Evolutionary conservation across 345 rosid species (phyloP), one percentile per base, ranked within the genome.

Genomic region (Gossypium ekmanianum): DNA sequence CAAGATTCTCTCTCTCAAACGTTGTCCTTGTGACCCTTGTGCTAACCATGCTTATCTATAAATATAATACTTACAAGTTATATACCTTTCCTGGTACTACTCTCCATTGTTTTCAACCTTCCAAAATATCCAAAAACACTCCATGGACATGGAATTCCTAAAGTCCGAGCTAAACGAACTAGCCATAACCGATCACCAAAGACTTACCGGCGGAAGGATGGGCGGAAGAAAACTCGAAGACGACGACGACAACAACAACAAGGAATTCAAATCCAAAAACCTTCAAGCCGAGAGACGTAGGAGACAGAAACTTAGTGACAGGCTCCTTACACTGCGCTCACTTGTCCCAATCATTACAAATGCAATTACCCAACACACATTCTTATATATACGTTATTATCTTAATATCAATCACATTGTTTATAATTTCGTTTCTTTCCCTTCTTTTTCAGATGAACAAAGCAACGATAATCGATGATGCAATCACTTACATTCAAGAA

Each of bases 291-390:
- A 95, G 87, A 85, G 99, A 76, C 83, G 82, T 52, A 82, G 99
- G 80, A 83, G 98, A 79, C 75, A 87, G 84, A 95, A 90, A 81
- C 92, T 95, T 71, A 89, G 87, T 56, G 85, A 77, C 48, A 84
- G 94, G 52, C 94, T 95, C 59, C 84, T 91, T 57, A 71, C 88
- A 10, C 80, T 95, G 16, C 92, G 99, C n/a, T 84, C 98, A 24
- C 22, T 79, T 29, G 98, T 95, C 76, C 98, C 99, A 4, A 86
- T 78, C 20, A 91, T 95, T 88, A 95, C 98, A 55, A 95, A 93
- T 77, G 98, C 78, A 83, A 77, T 2, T 70, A 62, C 58, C 8
- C 29, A 63, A 73, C 68, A 41, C 65, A 1, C 1, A 73, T 78
- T 67, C 18, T 64, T 9, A 1, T 2, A 18, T 73, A 24, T 2